A percentile compares a stretch with the other conserved stretches of the same genome.
Conservation (phyloP, 495 filamentous ascomycete genomes). For the Daldinia grandis region DNA sequence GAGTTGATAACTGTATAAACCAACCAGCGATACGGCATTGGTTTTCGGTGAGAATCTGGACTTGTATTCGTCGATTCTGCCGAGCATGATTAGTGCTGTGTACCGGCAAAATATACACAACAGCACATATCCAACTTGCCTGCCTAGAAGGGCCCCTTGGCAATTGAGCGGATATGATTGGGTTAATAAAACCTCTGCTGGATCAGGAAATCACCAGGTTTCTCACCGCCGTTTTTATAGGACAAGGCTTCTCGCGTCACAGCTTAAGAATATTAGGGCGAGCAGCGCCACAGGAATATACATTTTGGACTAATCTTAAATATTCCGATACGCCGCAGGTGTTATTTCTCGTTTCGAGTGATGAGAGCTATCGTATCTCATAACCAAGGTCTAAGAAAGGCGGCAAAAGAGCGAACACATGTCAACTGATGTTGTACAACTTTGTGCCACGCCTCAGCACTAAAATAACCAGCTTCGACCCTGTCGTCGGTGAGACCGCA, state of each 20-base stretch:
- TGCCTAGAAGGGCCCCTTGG: constrained; percentile 22
- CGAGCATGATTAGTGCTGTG: constrained; percentile 12
- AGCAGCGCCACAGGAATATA: constrained; percentile 24
- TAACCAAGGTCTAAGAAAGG: background rate
- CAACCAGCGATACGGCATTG: constrained; percentile 18
- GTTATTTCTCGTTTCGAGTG: background rate
- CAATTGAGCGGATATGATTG: constrained; percentile 28
- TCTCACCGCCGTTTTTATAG: constrained; percentile 37
- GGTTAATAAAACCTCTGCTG: constrained; percentile 10
- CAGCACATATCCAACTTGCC: constrained; percentile 4
- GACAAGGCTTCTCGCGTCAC: constrained; percentile 21
- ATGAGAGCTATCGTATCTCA: constrained; percentile 5
- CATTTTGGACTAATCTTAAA: background rate
- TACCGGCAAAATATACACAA: constrained; percentile 25
- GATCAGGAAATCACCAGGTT: constrained; percentile 13
- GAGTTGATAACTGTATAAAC: constrained; percentile 18
- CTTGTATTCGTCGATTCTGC: constrained; percentile 22
- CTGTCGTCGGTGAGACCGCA: constrained; percentile 13
- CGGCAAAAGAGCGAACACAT: constrained; percentile 28
- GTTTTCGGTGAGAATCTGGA: constrained; percentile 41
- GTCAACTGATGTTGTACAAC: constrained; percentile 28
- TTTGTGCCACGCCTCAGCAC: constrained; percentile 21
- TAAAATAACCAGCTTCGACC: constrained; percentile 16
- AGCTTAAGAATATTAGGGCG: constrained; percentile 12
- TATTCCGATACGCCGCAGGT: constrained; percentile 17